Evolutionary conservation across 2,329 filamentous ascomycete genomes (phyloP).

Genomic region (Phialophora expanda): DNA sequence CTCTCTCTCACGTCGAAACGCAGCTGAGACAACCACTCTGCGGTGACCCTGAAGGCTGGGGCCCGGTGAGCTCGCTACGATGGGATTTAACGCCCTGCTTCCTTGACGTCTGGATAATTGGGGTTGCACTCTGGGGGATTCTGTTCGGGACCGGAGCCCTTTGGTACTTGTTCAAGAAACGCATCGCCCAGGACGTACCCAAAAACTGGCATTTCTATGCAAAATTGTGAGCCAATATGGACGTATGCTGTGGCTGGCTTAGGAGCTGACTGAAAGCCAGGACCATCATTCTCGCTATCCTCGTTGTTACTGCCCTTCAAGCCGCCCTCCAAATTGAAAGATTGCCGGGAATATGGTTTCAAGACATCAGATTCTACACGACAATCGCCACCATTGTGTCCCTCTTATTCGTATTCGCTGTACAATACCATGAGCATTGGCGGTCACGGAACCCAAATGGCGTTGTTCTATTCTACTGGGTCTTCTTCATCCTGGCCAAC

Average conservation of each 20-base stretch:
- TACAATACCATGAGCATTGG: slow-evolving; percentile 87
- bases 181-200: slow-evolving; percentile 67
- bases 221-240: slow-evolving; percentile 70
- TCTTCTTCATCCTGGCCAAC: slow-evolving; percentile 78
- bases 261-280: slow-evolving; percentile 46
- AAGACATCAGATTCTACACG: slow-evolving; percentile 86
- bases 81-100: slow-evolving; percentile 99
- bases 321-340: slow-evolving; percentile 75
- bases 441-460: slow-evolving; percentile 84
- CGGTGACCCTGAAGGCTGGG: slow-evolving; percentile 91
- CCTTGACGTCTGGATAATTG: slow-evolving; percentile 84
- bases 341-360: slow-evolving; percentile 72
- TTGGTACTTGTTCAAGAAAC: slow-evolving; percentile 77
- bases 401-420: slow-evolving; percentile 72
- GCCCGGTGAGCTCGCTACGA: slow-evolving; percentile 81
- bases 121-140: slow-evolving; percentile 78
- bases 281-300: slow-evolving; percentile 68
- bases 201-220: slow-evolving; percentile 93
- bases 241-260: not conserved
- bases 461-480: slow-evolving; percentile 89
- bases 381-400: slow-evolving; percentile 74
- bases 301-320: slow-evolving; percentile 72
- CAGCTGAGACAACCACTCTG: slow-evolving; percentile 70
- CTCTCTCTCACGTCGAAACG: not conserved
- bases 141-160: slow-evolving; percentile 76